phyloP scores from a whole-genome alignment of 768 basidiomycete species.

The Lactifluus pinguis region DNA sequence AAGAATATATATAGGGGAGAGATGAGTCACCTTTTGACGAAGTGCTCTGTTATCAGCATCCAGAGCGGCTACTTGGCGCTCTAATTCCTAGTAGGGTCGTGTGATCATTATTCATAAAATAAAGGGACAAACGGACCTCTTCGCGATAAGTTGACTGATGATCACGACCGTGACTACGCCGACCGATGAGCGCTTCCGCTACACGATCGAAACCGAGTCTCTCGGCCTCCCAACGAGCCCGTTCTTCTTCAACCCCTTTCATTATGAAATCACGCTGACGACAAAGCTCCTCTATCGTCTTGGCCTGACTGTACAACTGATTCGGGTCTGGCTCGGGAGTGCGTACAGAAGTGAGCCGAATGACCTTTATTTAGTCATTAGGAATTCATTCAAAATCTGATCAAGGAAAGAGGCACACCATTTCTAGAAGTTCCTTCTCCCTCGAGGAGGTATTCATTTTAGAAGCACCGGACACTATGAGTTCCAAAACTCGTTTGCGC shows the following conservation, averaged over 20 bases:
- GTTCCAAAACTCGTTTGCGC: constrained; percentile 37
- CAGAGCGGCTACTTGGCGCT: constrained; percentile 39
- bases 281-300: constrained; percentile 46
- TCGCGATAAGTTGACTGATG: constrained; percentile 28
- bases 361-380: constrained; percentile 29
- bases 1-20: neutral
- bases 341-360: constrained; percentile 36
- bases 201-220: constrained; percentile 55
- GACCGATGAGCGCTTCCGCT: constrained; percentile 55
- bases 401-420: constrained; percentile 36
- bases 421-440: constrained; percentile 46
- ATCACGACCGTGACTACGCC: constrained; percentile 32
- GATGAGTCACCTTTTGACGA: constrained; percentile 44
- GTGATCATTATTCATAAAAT: constrained; percentile 1
- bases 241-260: constrained; percentile 45
- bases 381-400: neutral
- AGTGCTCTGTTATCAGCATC: constrained; percentile 56
- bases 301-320: constrained; percentile 50
- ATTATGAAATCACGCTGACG: constrained; percentile 52
- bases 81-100: constrained; percentile 39
- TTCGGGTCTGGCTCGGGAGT: constrained; percentile 28
- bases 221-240: constrained; percentile 53
- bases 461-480: constrained; percentile 29
- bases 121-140: constrained; percentile 32
- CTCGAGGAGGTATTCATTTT: constrained; percentile 24